phyloP scores from a whole-genome alignment of 345 rosid genomes.

The Heritiera fomes region DNA sequence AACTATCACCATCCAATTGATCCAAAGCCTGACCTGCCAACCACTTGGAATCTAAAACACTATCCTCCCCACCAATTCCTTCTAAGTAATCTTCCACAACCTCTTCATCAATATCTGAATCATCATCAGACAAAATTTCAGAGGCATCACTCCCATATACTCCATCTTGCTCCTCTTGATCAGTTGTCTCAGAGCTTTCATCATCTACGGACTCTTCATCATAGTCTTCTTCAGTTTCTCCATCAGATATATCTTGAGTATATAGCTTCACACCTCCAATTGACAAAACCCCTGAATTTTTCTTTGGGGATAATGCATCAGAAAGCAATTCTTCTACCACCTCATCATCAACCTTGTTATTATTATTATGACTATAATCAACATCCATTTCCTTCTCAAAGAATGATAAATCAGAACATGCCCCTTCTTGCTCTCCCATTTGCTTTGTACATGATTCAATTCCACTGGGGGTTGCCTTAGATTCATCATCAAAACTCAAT shows the following conservation, averaged over 20 bases:
- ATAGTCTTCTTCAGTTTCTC: constrained; percentile 52
- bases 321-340: constrained; percentile 31
- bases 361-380: constrained; percentile 20
- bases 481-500: constrained; percentile 60
- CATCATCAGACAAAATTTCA: constrained; percentile 44
- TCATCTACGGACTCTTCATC: constrained; percentile 36
- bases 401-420: constrained; percentile 33
- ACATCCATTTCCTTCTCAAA: constrained; percentile 40
- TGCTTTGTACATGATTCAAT: constrained; percentile 44
- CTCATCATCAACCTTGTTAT: constrained; percentile 26
- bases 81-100: constrained; percentile 84
- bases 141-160: constrained; percentile 53
- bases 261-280: constrained; percentile 74
- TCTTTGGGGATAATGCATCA: constrained; percentile 34
- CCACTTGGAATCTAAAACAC: constrained; percentile 58
- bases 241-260: constrained; percentile 73
- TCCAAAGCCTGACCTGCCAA: constrained; percentile 49
- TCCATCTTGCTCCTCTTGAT: constrained; percentile 37
- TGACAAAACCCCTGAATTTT: constrained; percentile 74
- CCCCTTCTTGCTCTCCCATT: constrained; percentile 38
- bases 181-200: constrained; percentile 38
- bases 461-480: constrained; percentile 49
- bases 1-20: constrained; percentile 46
- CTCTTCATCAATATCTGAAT: constrained; percentile 68
- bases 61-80: constrained; percentile 80